phyloP scores from a whole-genome alignment of 768 basidiomycete species.

The Amanita pseudoporphyria region DNA sequence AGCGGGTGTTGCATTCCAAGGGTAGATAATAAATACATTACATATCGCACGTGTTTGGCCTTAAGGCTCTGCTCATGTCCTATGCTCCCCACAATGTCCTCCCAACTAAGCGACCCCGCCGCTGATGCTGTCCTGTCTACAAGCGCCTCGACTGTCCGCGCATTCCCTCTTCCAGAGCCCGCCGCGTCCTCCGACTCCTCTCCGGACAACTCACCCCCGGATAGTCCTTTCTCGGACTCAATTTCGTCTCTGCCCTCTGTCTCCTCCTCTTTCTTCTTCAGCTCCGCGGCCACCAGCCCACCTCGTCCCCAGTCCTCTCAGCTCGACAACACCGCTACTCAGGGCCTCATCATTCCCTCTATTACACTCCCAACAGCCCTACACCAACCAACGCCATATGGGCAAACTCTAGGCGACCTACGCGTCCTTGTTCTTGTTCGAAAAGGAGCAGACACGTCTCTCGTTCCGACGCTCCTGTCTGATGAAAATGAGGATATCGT shows the following conservation, averaged over 20 bases:
- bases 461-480: conserved; percentile 39
- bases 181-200: neutral
- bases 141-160: neutral
- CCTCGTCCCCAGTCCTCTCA: conserved; percentile 27
- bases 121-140: neutral
- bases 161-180: neutral
- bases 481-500: conserved; percentile 64
- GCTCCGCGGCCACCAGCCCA: conserved; percentile 60
- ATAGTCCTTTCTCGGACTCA: conserved; percentile 52
- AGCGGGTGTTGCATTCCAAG: conserved; percentile 80
- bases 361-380: conserved; percentile 52
- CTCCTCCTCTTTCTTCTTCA: conserved; percentile 71
- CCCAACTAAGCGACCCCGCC: neutral
- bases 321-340: conserved; percentile 27
- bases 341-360: conserved; percentile 63
- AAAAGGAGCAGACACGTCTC: conserved; percentile 32
- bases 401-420: conserved; percentile 57
- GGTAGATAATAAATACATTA: too few species aligned
- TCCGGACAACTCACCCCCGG: conserved; percentile 34
- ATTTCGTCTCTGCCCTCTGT: conserved; percentile 66
- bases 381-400: conserved; percentile 53
- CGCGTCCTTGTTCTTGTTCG: conserved; percentile 45
- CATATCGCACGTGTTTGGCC: too few species aligned
- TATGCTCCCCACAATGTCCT: neutral
- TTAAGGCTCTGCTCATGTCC: neutral